Base-by-base conservation (phyloP, 257 asterid species). In the Ajuga chamaepitys region DNA sequence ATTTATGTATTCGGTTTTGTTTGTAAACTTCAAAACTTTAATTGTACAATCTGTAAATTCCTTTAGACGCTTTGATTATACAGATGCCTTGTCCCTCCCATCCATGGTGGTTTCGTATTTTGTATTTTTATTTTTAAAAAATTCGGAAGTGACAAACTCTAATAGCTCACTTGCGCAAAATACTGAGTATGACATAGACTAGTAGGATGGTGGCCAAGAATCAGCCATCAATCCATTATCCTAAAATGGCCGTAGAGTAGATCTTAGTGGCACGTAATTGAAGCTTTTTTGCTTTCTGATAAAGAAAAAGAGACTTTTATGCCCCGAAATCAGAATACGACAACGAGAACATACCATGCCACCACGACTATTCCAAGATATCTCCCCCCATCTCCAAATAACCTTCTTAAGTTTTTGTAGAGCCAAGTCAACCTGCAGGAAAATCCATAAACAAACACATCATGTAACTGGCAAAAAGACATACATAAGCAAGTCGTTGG, bases 301-400 rank as follows among this genome's bases (percentile, higher is more conserved):
- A n/a, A 32, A 28, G 32, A 13, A 41, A 48, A 28, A 58, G 58
- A 3, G 37, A 28, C 2, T 24, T 30, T 48, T 41, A 52, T 26
- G 53, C 67, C n/a, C n/a, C n/a, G n/a, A n/a, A n/a, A n/a, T 25
- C 35, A 28, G 44, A 64, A 68, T 47, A 64, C 50, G 75, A 74
- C 60, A 79, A 66, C 61, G 20, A 55, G 55, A 58, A 68, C 73
- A 25, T 75, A 84, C 91, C 91, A 82, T 79, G 79, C 85, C 91
- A 52, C 82, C 87, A 68, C 91, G 82, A 82, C 80, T 81, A 59
- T 58, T 74, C 91, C 87, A 81, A 61, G 91, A 74, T 77, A 84
- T 75, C 62, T 74, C 61, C 68, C 69, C 81, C 91, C 91, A 81
- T 75, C 79, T 84, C 59, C 75, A 47, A 60, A 77, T 35, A 57